Conservation (phyloP, 768 basidiomycete species). For the Ramaria rubella region DNA sequence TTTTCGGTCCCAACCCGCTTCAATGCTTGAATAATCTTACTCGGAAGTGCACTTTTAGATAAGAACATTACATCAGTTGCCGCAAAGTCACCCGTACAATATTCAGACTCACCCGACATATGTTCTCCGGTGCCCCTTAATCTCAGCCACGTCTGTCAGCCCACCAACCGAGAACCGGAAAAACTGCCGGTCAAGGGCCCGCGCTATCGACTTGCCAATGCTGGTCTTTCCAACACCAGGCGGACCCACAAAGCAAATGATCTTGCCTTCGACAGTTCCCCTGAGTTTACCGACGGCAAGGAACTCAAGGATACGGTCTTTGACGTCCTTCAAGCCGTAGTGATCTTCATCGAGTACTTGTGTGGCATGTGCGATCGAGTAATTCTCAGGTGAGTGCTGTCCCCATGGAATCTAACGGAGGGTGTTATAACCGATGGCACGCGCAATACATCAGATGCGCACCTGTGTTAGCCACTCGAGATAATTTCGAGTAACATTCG, state of each 20-base stretch:
- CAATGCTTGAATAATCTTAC: constrained; percentile 91
- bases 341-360: constrained; percentile 90
- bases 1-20: constrained; percentile 93
- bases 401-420: constrained; percentile 87
- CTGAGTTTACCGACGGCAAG: constrained; percentile 91
- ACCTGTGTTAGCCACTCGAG: constrained; percentile 89
- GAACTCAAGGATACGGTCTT: constrained; percentile 92
- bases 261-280: constrained; percentile 95
- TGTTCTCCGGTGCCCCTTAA: constrained; percentile 97
- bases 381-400: constrained; percentile 88
- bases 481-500: constrained; percentile 91
- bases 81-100: constrained; percentile 4
- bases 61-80: background rate
- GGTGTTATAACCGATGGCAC: constrained; percentile 22
- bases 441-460: constrained; percentile 10
- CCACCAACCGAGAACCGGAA: constrained; percentile 98
- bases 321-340: constrained; percentile 87
- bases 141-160: constrained; percentile 95
- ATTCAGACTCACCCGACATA: constrained; percentile 68
- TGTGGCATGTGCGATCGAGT: constrained; percentile 75
- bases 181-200: constrained; percentile 86
- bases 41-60: constrained; percentile 66
- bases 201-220: constrained; percentile 91
- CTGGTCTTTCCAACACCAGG: constrained; percentile 97
- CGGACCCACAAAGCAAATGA: constrained; percentile 92